Percentiles rank a stretch among this genome's conserved stretches.
Evolutionary conservation across 257 asterid genomes (phyloP).

Genomic region (Penstemon barbatus): DNA sequence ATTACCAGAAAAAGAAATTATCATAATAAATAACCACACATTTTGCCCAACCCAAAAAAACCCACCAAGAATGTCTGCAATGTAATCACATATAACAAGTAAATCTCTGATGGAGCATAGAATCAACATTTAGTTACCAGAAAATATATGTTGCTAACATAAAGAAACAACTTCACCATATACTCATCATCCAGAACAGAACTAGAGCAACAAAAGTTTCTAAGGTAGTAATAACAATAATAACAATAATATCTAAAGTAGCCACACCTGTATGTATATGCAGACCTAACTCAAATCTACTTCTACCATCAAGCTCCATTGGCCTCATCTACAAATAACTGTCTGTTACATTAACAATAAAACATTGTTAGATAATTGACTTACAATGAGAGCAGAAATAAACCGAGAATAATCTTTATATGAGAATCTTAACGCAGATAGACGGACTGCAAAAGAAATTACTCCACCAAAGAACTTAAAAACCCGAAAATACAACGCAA

Average conservation of each 20-base stretch:
- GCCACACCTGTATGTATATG: slow-evolving; percentile 45
- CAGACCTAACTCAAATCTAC: slow-evolving; percentile 36
- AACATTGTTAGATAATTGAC: background rate
- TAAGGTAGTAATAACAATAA: background rate
- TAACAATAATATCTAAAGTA: slow-evolving; percentile 27
- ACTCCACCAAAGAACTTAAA: background rate
- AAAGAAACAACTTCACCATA: slow-evolving; percentile 25
- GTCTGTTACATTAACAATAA: slow-evolving; percentile 33
- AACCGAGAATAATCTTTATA: background rate
- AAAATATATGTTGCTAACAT: background rate
- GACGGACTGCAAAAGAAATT: background rate
- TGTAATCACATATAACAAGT: too few relatives aligned
- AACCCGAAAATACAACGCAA: background rate
- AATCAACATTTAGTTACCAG: slow-evolving; percentile 3
- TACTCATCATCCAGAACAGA: slow-evolving; percentile 26
- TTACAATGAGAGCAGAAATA: background rate
- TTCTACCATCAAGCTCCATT: background rate
- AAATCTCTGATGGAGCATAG: background rate
- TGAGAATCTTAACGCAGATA: background rate
- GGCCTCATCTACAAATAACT: slow-evolving; percentile 35
- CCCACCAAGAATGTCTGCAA: too few relatives aligned
- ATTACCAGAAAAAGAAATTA: too few relatives aligned
- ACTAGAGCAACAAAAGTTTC: slow-evolving; percentile 20
- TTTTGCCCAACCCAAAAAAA: too few relatives aligned
- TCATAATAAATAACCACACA: too few relatives aligned